Base-by-base conservation (phyloP, 805 yeast species). In the Saturnispora zaruensis region DNA sequence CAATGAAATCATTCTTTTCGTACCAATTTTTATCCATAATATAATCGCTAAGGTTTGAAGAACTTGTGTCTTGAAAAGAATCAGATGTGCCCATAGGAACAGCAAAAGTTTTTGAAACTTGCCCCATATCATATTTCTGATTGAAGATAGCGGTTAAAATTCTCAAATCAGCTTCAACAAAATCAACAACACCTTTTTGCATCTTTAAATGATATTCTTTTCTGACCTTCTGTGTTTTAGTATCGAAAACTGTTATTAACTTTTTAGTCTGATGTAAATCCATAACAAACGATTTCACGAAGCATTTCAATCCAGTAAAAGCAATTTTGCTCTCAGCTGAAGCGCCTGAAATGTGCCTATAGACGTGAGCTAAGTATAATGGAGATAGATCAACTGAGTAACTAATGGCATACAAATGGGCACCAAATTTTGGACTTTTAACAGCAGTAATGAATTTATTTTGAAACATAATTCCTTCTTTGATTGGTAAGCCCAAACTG, bases 381-480 rank as follows among this genome's bases (percentile, higher is more conserved):
- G 96, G 90, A 25, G 79, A 73, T 44, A 91, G 67, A 49, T 77
- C 75, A 38, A 95, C 81, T 54, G 78, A 81, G 62, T 87, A 91
- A 59, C 90, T 87, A 53, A 88, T 83, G 2, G 96, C 82, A 56
- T 72, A 78, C 38, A 90, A 68, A 49, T 57, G 60, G 1, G 55
- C 54, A 2, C 70, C 69, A 58, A 66, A 65, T 24, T 56, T 61
- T 14, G 58, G 65, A n/a, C 66, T 60, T 14, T 58, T 55, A 14
- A 54, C 44, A 36, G 38, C 40, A 45, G 45, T 42, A 43, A 62
- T 43, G 34, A 61, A 59, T 51, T 78, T 79, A 7, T 79, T 69
- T 28, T 74, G 65, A 69, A 87, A 91, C 23, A 93, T 61, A 1
- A 67, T 64, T 0, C 98, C 97, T 43, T 77, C 73, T 46, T 95